Evolutionary conservation across 805 yeast genomes (phyloP), one percentile per base, ranked within the genome.

Genomic region (Candida anglica): DNA sequence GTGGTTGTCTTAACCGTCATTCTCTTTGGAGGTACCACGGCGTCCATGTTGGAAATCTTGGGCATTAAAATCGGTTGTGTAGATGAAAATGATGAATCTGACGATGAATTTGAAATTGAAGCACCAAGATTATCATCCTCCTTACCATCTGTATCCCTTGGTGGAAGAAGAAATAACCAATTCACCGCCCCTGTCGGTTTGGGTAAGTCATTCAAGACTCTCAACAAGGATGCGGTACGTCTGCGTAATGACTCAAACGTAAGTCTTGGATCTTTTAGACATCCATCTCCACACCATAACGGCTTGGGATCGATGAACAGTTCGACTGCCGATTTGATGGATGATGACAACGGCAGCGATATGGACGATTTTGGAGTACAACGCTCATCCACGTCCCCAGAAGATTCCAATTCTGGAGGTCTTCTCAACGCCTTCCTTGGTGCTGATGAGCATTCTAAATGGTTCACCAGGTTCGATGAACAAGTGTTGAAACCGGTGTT

Each of bases 11-110:
- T 93, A 30, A 93, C 99, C 0, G 98, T 93, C 19, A 89, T 93
- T 36, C 73, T 93, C 19, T 93, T 93, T 58, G 99, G 99, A 39
- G 98, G 99, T 24, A 93, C 98, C 1, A 93, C 98, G 0, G 97
- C 98, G 1, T 86, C 95, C 28, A 93, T 93, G 99, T 73, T 93
- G 39, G 99, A 93, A 56, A 86, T 91, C 45, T 69, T 93, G 46
- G 93, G 94, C 29, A 94, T 93, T 47, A 82, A 84, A 47, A 84
- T 95, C 2, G 98, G 98, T 1, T 86, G 91, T 42, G 71, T 85
- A 14, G 91, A 81, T 45, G 95, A 86, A 37, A 46, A 52, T 24
- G 59, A 63, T 32, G 89, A 80, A 25, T 78, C 87, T 32, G 98
- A 93, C 58, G 98, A 93, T 51, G 98, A 93, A 56, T 91, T 91